A percentile compares a stretch with the other conserved stretches of the same genome.
These are phyloP conservation scores for Nicotiana rustica DNA, from an alignment of 305 asterid species.

Conservation along the genomic window DNA sequence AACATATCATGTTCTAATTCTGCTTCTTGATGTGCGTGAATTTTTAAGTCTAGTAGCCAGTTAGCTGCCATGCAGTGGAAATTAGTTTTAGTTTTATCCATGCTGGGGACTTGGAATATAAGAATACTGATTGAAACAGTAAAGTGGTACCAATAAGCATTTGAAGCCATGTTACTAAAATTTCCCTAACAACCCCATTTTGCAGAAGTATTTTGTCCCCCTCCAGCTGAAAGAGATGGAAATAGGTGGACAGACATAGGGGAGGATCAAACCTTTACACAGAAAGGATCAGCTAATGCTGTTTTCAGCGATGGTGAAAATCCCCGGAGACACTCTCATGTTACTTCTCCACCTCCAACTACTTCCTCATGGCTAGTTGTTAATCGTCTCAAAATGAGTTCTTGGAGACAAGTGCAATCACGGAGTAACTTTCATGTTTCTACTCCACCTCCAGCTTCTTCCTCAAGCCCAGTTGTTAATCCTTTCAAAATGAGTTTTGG, in stretches of 20 bases:
- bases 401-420: neutral
- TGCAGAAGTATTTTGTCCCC: slow-evolving; percentile 21
- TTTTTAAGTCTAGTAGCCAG: neutral
- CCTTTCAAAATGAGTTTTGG: neutral
- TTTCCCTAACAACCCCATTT: neutral
- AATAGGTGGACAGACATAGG: slow-evolving; percentile 12
- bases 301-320: neutral
- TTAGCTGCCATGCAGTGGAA: neutral
- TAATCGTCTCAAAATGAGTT: neutral
- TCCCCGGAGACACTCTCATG: too few species aligned
- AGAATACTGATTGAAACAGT: neutral
- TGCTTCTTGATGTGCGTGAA: neutral
- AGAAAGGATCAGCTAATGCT: neutral
- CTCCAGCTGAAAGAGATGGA: neutral
- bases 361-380: too few species aligned
- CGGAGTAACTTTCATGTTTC: neutral
- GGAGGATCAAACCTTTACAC: neutral
- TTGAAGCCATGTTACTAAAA: neutral
- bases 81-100: neutral
- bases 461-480: neutral
- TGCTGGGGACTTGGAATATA: neutral
- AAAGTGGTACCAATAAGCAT: slow-evolving; percentile 3
- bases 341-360: too few species aligned
- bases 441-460: slow-evolving; percentile 16
- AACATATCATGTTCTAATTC: neutral